Conservation (phyloP, 106 monocot species). For the Phalaenopsis aphrodite region DNA sequence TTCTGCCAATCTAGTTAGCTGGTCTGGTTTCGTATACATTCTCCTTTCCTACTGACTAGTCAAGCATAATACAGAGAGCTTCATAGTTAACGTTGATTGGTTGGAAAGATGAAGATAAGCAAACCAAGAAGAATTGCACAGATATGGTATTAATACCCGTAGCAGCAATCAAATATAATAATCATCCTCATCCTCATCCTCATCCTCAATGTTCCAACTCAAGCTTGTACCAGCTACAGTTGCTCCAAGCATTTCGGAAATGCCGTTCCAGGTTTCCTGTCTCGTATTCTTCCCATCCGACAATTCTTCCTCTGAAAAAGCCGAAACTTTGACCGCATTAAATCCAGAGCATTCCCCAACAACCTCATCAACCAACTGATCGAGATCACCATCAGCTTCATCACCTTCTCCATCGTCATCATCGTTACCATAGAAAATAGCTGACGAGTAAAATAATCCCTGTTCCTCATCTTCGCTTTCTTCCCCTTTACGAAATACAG, state of each 20-base stretch:
- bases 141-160: neutral
- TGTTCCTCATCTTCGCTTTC: conserved; percentile 14
- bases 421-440: conserved; percentile 14
- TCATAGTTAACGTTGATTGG: neutral
- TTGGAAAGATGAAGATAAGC: neutral
- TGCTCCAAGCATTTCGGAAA: conserved; percentile 18
- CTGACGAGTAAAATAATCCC: conserved; percentile 13
- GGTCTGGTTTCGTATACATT: too few relatives aligned
- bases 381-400: conserved; percentile 13
- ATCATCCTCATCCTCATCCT: conserved; percentile 27
- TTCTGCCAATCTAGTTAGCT: too few relatives aligned
- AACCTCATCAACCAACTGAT: conserved; percentile 21
- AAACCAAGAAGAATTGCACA: neutral
- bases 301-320: conserved; percentile 57
- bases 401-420: neutral
- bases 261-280: conserved; percentile 16
- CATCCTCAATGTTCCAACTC: conserved; percentile 39
- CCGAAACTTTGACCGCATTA: conserved; percentile 15
- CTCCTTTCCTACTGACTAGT: neutral
- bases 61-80: neutral
- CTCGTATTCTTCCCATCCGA: neutral
- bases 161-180: conserved; percentile 27
- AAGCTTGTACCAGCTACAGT: conserved; percentile 17
- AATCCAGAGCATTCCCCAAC: conserved; percentile 11
- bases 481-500: neutral